A percentile compares a stretch with the other conserved stretches of the same genome.
Conservation (phyloP, 2,329 filamentous ascomycete genomes). For the Colletotrichum falcatum region DNA sequence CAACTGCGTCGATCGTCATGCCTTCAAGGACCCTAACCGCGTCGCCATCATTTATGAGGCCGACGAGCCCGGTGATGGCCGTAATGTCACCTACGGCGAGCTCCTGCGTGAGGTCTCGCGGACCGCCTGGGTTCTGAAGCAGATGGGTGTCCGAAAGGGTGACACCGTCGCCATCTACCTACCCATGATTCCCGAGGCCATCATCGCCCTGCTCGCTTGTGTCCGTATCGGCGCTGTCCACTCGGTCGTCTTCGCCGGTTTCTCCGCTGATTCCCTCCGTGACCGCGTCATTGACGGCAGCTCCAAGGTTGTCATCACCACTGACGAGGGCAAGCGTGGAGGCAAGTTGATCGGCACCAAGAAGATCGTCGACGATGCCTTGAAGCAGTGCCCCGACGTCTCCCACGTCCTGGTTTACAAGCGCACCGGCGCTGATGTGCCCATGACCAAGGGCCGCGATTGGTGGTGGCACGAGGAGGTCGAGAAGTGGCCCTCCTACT, state of each 20-base stretch:
- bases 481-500: constrained; percentile 95
- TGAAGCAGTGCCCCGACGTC: constrained; percentile 95
- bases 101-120: constrained; percentile 91
- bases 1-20: constrained; percentile 97
- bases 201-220: constrained; percentile 92
- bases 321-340: constrained; percentile 97
- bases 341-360: constrained; percentile 98
- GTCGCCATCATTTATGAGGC: constrained; percentile 99
- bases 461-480: constrained; percentile 99
- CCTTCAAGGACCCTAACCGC: constrained; percentile 92
- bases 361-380: constrained; percentile 97
- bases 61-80: constrained; percentile 88
- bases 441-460: constrained; percentile 90
- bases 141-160: constrained; percentile 96
- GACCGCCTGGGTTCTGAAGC: constrained; percentile 87
- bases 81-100: constrained; percentile 92
- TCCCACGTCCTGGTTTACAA: constrained; percentile 90
- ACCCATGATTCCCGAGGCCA: constrained; percentile 97
- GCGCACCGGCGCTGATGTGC: constrained; percentile 92
- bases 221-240: constrained; percentile 93
- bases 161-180: constrained; percentile 98
- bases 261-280: constrained; percentile 94
- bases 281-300: constrained; percentile 93
- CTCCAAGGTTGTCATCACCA: constrained; percentile 94
- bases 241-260: constrained; percentile 97